Percentiles rank a stretch among this genome's conserved stretches.
Evolutionary conservation across 2,329 filamentous ascomycete species (phyloP).

Genomic region (Aspergillus brasiliensis): DNA sequence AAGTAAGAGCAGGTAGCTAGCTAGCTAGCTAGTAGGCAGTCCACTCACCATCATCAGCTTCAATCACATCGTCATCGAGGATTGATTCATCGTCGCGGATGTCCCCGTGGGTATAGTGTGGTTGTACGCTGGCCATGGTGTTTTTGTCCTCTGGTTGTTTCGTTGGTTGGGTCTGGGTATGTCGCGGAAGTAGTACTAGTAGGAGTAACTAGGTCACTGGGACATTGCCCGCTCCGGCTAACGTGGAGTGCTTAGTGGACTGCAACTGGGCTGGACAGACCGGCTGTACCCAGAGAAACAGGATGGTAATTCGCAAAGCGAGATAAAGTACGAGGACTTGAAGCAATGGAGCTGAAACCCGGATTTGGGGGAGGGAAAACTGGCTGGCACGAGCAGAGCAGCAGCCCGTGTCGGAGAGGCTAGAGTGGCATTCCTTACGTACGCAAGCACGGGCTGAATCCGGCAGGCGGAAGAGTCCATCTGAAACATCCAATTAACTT

Average conservation of each 20-base stretch:
- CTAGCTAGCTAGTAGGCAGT: slow-evolving; percentile 8
- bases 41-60: slow-evolving; percentile 75
- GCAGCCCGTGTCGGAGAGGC: slow-evolving; percentile 33
- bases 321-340: background rate
- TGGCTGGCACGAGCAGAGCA: background rate
- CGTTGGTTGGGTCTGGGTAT: background rate
- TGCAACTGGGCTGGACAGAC: background rate
- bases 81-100: slow-evolving; percentile 64
- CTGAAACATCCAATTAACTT: background rate
- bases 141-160: background rate
- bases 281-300: slow-evolving; percentile 4
- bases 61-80: slow-evolving; percentile 72
- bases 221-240: slow-evolving; percentile 17
- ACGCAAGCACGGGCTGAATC: slow-evolving; percentile 28
- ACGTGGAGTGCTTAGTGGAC: background rate
- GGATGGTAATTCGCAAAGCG: background rate
- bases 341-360: background rate
- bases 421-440: slow-evolving; percentile 44
- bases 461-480: slow-evolving; percentile 22
- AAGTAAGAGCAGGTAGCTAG: slow-evolving; percentile 1
- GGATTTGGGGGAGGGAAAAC: background rate
- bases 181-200: background rate
- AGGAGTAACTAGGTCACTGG: slow-evolving; percentile 11
- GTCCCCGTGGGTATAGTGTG: slow-evolving; percentile 56
- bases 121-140: slow-evolving; percentile 41